phyloP scores from a whole-genome alignment of 1,284 basidiomycete genomes.

The Microbotryum violaceum region DNA sequence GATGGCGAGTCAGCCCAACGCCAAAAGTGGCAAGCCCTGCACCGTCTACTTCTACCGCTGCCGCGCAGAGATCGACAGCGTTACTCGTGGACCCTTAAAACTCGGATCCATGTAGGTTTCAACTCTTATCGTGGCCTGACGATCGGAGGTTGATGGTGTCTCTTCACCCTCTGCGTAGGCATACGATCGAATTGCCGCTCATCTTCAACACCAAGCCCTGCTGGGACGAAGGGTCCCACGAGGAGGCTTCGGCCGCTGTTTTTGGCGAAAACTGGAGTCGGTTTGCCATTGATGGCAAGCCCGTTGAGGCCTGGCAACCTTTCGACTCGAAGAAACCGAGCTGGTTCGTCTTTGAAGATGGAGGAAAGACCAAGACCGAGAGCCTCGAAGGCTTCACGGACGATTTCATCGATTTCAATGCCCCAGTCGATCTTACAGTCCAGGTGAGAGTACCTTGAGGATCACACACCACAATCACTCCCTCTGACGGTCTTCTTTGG shows the following conservation, averaged over 20 bases:
- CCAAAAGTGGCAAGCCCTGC: not conserved
- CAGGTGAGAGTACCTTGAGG: too few species aligned
- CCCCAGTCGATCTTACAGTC: too few species aligned
- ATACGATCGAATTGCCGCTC: slow-evolving; percentile 22
- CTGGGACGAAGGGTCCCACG: slow-evolving; percentile 4
- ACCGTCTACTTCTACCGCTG: slow-evolving; percentile 16
- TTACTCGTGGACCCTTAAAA: slow-evolving; percentile 3
- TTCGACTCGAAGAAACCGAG: slow-evolving; percentile 1
- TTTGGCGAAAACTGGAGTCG: slow-evolving; percentile 13
- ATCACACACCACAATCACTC: too few species aligned
- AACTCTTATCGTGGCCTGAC: not conserved
- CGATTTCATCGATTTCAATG: slow-evolving; percentile 9
- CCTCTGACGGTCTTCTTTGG: too few species aligned
- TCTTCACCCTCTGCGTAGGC: slow-evolving; percentile 1
- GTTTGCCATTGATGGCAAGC: slow-evolving; percentile 16
- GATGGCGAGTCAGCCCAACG: not conserved
- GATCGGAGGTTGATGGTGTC: not conserved
- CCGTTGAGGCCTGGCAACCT: slow-evolving; percentile 19
- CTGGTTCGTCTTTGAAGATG: slow-evolving; percentile 17
- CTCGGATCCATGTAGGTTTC: slow-evolving; percentile 17
- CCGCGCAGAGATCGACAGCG: slow-evolving; percentile 5
- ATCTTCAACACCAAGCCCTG: slow-evolving; percentile 20
- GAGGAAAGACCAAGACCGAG: slow-evolving; percentile 5
- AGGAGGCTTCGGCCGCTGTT: slow-evolving; percentile 8
- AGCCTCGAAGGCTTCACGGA: slow-evolving; percentile 3